Evolutionary conservation across 2,329 filamentous ascomycete species (phyloP).

Genomic region (Neofusicoccum parvum): DNA sequence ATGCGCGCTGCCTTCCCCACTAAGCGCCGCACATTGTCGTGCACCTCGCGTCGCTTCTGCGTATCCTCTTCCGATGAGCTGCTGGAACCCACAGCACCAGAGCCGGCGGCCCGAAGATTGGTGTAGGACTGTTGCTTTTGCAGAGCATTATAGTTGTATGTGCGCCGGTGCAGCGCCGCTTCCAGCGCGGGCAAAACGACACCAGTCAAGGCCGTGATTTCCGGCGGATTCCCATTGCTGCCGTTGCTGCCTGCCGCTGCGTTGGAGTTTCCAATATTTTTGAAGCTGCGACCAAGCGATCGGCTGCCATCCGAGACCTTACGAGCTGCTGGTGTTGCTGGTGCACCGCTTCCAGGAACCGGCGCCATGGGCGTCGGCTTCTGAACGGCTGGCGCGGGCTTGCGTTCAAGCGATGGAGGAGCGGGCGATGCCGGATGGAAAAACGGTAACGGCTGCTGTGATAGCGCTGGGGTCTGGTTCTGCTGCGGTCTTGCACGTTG

Average conservation of each 20-base stretch:
- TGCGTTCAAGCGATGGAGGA: not conserved
- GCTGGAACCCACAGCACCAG: not conserved
- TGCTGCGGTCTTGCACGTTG: constrained; percentile 4
- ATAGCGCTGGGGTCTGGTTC: constrained; percentile 27
- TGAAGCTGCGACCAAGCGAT: constrained; percentile 18
- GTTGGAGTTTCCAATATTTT: constrained; percentile 21
- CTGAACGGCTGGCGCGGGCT: constrained; percentile 1
- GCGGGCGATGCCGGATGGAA: constrained; percentile 23
- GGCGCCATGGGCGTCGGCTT: not conserved
- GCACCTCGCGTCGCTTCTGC: constrained; percentile 59
- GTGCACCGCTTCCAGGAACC: not conserved
- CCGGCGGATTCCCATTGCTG: constrained; percentile 47
- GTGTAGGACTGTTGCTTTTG: constrained; percentile 39
- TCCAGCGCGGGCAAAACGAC: constrained; percentile 93
- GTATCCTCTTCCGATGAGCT: constrained; percentile 20
- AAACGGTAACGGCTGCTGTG: constrained; percentile 36
- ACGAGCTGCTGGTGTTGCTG: constrained; percentile 16
- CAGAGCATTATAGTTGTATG: constrained; percentile 60
- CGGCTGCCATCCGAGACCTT: constrained; percentile 12
- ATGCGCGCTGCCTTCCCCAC: constrained; percentile 81
- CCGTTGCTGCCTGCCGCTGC: not conserved
- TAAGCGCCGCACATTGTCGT: constrained; percentile 79
- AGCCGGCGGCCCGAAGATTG: not conserved
- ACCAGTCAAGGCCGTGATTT: constrained; percentile 83
- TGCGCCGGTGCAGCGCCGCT: constrained; percentile 81